Evolutionary conservation across 768 basidiomycete species (phyloP), one percentile per base, ranked within the genome.

Genomic region (button mushroom (Agaricus bisporus)): DNA sequence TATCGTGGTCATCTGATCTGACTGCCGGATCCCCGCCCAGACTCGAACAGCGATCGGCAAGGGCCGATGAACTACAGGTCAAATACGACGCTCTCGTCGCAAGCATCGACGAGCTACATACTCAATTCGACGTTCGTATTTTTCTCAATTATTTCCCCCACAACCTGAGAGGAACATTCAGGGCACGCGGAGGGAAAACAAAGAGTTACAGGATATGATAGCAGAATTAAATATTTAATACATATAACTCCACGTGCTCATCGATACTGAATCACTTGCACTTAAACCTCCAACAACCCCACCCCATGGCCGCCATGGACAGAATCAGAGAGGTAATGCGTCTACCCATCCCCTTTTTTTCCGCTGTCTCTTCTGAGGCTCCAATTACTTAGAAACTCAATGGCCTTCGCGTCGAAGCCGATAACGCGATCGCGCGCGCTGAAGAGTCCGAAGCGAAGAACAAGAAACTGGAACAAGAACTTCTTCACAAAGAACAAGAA

Each of bases 401-500:
- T 64, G 58, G 72, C 41, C 82, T 98, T 61, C 91, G 93, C 58
- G 65, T 67, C 36, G 95, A 98, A 75, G 93, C 91, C 49, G 97
- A 99, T 68, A 64, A 63, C 48, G 87, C 92, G 39, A 71, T 88
- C 52, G 66, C 70, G 22, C 90, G 97, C 52, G 97, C 95, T 29
- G 97, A 99, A 63, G 77, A 70, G 11, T 91, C 93, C 10, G 95
- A 98, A 68, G 74, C 73, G 3, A 85, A 89, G 76, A 82, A 81
- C 76, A 95, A 94, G 81, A 74, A 77, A 60, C 69, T 73, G 56
- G 84, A 93, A 63, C 91, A 91, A 65, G 57, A 67, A 20, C 63
- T 94, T 36, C 80, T 97, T 15, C 77, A 82, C 63, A 86, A 84
- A 64, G 95, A 98, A 1, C 94, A 98, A 68, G 85, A 86, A 60